These are phyloP conservation scores for Piper betle DNA, from an alignment of 164 flowering plant species.

Conservation along the genomic window DNA sequence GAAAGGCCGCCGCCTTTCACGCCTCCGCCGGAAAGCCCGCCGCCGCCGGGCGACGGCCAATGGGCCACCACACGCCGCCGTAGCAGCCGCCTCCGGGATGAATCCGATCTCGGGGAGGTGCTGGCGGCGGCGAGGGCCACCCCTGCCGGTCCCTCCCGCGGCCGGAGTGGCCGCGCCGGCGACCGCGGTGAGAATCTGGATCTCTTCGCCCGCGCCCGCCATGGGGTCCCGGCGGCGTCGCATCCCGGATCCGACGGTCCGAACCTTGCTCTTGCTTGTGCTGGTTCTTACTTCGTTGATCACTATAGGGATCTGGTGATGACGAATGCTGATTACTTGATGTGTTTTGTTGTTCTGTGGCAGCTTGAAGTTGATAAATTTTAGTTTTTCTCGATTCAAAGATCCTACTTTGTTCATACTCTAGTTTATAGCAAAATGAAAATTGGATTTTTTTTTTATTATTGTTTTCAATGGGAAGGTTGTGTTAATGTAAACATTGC, in stretches of 20 bases:
- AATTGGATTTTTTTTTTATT: no score
- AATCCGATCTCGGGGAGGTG: conserved; percentile 30
- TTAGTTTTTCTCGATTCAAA: no score
- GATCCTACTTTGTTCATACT: no score
- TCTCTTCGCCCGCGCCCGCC: conserved; percentile 69
- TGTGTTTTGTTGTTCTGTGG: no score
- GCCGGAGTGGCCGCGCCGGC: conserved; percentile 3
- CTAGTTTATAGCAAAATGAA: no score
- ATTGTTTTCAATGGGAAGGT: no score
- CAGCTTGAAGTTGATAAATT: no score
- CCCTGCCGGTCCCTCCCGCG: background rate
- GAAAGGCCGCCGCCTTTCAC: background rate
- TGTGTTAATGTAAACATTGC: no score
- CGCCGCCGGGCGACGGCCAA: background rate
- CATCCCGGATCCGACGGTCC: conserved; percentile 60
- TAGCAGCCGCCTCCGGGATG: conserved; percentile 9
- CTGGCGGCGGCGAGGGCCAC: conserved; percentile 39
- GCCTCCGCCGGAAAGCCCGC: background rate
- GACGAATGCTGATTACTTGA: background rate
- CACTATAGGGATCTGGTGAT: background rate
- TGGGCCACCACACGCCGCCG: background rate
- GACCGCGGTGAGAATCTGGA: conserved; percentile 38
- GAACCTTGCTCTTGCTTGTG: background rate
- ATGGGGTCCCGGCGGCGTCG: conserved; percentile 34
- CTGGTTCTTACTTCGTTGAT: background rate